These are phyloP conservation scores for Adiantum capillusveneris DNA, from an alignment of 75 land plant species.

Conservation along the genomic window DNA sequence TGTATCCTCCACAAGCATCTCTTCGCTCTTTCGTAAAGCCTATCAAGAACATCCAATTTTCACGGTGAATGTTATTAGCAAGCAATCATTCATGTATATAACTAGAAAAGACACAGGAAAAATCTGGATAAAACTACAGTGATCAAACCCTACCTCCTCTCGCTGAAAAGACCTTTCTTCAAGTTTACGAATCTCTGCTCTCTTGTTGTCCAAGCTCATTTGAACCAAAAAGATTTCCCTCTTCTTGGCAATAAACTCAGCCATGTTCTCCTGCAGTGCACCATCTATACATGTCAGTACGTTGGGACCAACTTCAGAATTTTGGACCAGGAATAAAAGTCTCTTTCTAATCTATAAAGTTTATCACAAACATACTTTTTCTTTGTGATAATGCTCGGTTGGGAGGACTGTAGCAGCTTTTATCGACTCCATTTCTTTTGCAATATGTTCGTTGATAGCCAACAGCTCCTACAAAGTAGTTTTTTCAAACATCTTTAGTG, in stretches of 20 bases:
- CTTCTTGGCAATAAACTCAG: slow-evolving; percentile 30
- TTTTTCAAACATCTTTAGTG: too few species aligned
- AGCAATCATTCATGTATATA: too few species aligned
- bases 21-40: slow-evolving; percentile 37
- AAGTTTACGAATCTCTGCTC: slow-evolving; percentile 32
- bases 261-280: slow-evolving; percentile 23
- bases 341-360: too few species aligned
- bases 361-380: slow-evolving; percentile 8
- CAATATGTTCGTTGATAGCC: slow-evolving; percentile 10
- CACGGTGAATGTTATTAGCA: too few species aligned
- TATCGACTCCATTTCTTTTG: slow-evolving; percentile 19
- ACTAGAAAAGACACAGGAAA: too few species aligned
- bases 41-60: background rate
- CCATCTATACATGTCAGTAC: too few species aligned
- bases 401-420: slow-evolving; percentile 21
- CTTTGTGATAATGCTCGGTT: slow-evolving; percentile 24
- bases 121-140: too few species aligned
- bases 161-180: slow-evolving; percentile 29
- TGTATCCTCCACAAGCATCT: slow-evolving; percentile 30
- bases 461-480: slow-evolving; percentile 7
- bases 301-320: too few species aligned
- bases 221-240: slow-evolving; percentile 33
- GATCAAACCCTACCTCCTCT: slow-evolving; percentile 30
- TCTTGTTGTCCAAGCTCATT: slow-evolving; percentile 33
- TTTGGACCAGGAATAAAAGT: too few species aligned